A percentile compares a stretch with the other conserved stretches of the same genome.
phyloP scores from a whole-genome alignment of 73 alveolate genomes.

The Paramecium primaurelia region DNA sequence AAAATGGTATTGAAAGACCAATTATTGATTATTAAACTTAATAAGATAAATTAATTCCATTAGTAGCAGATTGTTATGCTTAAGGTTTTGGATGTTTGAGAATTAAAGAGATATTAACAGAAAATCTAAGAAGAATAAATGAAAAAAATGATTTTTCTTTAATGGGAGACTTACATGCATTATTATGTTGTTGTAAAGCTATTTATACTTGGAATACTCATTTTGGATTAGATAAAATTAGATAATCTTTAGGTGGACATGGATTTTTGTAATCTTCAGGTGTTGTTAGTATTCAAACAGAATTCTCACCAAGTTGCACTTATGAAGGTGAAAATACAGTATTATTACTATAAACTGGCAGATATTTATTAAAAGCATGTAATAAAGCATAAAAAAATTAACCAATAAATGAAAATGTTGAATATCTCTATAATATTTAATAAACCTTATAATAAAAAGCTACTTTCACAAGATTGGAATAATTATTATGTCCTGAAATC shows the following conservation, averaged over 20 bases:
- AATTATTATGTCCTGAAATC: conserved; percentile 38
- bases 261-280: conserved; percentile 57
- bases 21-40: conserved; percentile 81
- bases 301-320: conserved; percentile 44
- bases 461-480: background rate
- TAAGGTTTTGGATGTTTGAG: conserved; percentile 28
- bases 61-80: conserved; percentile 67
- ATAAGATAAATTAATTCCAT: conserved; percentile 69
- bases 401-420: conserved; percentile 31
- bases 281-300: background rate
- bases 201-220: conserved; percentile 62
- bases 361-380: background rate
- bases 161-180: conserved; percentile 63
- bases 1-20: conserved; percentile 50
- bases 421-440: background rate
- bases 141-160: conserved; percentile 61
- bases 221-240: background rate
- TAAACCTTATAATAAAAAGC: background rate
- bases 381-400: conserved; percentile 51
- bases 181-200: conserved; percentile 65
- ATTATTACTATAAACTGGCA: conserved; percentile 55
- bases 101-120: conserved; percentile 45
- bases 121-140: conserved; percentile 46
- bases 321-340: conserved; percentile 76
- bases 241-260: conserved; percentile 47